Base-by-base conservation (phyloP, 2,329 filamentous ascomycete species). In the Trichophyton simii region DNA sequence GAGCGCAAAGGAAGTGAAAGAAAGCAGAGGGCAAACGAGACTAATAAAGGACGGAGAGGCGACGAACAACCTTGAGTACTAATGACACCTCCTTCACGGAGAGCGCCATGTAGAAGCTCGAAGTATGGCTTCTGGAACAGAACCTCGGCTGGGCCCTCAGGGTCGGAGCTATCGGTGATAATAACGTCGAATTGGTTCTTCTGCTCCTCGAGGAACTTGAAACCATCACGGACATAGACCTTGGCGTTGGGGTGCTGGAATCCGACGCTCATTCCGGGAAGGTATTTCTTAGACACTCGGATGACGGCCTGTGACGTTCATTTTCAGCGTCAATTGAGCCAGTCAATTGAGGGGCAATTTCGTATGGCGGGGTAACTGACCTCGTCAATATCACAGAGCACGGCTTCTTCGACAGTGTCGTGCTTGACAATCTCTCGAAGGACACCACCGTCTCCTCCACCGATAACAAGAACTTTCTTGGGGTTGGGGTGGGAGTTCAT, bases 31-130 rank as follows among this genome's bases (percentile, higher is more conserved):
- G 85, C 80, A 86, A 87, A 38, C 34, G 82, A 87, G 91, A 76
- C 82, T 44, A 78, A 82, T 83, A 84, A 84, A 81, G 86, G 34
- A 38, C 87, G 82, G 87, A 91, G 84, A 83, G 86, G 87, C 85
- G 82, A 89, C 90, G 84, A 91, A 95, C 90, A 95, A 99, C 94
- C 94, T 96, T 99, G 94, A 75, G 94, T 99, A 79, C 91, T 92
- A 80, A 99, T 97, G 74, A 99, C 91, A 81, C 94, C 94, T 78
- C 91, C 92, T 72, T 96, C 90, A 68, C 89, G 86, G 70, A 97
- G 86, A 70, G 94, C 94, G 72, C 87, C 88, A 76, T 87, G 82
- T 65, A 99, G 84, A 68, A 99, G 86, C 83, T 96, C 83, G 78
- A 97, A 99, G 84, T 99, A 99, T 65, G 91, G 87, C 83, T 96